Base-by-base conservation (phyloP, 306 rosid genomes). In the Prunus padus region DNA sequence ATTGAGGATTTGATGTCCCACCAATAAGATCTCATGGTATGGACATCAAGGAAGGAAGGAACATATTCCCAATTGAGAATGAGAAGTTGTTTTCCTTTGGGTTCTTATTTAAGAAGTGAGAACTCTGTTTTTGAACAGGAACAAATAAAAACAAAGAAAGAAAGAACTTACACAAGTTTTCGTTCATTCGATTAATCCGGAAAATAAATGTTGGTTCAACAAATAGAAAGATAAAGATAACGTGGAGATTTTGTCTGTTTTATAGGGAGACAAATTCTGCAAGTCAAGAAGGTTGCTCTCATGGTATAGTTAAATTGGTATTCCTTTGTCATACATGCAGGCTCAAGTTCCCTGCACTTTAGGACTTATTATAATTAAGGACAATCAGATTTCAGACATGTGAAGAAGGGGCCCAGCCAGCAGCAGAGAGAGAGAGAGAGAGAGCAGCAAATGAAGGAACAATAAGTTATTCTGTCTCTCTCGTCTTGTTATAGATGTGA, bases 371-470 rank as follows among this genome's bases (percentile, higher is more conserved):
- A 5, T 33, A 33, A 33, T 5, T 5, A 33, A 44, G 56, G 50
- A 73, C 42, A 72, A 69, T 71, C 75, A 66, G 25, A 79, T 67
- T 73, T 18, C 69, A 67, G 40, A 45, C 93, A 87, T 80, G 93
- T 87, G 93, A 89, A 67, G 5, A 63, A 65, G 59, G 86, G 85
- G 72, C n/a, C 85, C 85, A 37, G 23, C 40, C 40, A 33, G 40
- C 40, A 33, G 40, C 40, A 33, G 47, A 47, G 5, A 7, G 10
- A 0, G 30, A 47, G 23, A 47, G 11, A 8, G n/a, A 0, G 28
- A 31, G 13, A 33, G 19, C 63, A 12, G 22, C 33, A 25, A 31
- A 71, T 52, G 75, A 71, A 57, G 75, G 33, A 71, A 52, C 64
- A 71, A 2, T n/a, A 11, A 33, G 9, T 33, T 69, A 8, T 5